These are phyloP conservation scores for Phytophthora podocarpi DNA, from an alignment of 352 stramenopile genomes.

Conservation along the genomic window DNA sequence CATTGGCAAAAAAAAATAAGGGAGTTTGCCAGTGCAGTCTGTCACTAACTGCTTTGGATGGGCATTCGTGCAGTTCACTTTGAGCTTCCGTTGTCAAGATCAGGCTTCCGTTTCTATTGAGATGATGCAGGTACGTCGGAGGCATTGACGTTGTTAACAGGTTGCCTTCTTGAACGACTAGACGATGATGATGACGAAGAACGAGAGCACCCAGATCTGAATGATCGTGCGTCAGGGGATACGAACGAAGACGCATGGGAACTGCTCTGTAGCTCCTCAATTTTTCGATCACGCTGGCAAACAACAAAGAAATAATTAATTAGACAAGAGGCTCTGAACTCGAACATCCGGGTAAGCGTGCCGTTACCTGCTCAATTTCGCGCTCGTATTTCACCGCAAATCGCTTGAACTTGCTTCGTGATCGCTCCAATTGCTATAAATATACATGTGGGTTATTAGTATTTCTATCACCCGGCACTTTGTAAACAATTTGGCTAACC, in stretches of 20 bases:
- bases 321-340: neutral
- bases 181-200: slow-evolving; percentile 52
- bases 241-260: slow-evolving; percentile 53
- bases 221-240: slow-evolving; percentile 37
- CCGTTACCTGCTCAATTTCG: slow-evolving; percentile 75
- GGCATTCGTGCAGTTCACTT: too few relatives aligned
- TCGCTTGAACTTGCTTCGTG: slow-evolving; percentile 86
- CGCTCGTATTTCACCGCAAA: slow-evolving; percentile 87
- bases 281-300: slow-evolving; percentile 48
- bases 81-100: neutral
- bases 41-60: too few relatives aligned
- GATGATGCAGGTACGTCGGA: neutral
- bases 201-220: slow-evolving; percentile 25
- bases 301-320: slow-evolving; percentile 3
- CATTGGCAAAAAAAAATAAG: too few relatives aligned
- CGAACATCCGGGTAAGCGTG: neutral
- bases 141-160: neutral
- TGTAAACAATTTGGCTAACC: neutral
- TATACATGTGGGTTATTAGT: slow-evolving; percentile 1
- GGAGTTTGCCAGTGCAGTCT: neutral
- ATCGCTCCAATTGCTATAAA: slow-evolving; percentile 78
- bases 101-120: slow-evolving; percentile 15
- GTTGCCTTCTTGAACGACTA: slow-evolving; percentile 25
- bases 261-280: slow-evolving; percentile 51
- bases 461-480: neutral